A percentile compares a stretch with the other conserved stretches of the same genome.
Conservation (phyloP, 2,329 filamentous ascomycete genomes). For the Apiospora kogelbergensis region DNA sequence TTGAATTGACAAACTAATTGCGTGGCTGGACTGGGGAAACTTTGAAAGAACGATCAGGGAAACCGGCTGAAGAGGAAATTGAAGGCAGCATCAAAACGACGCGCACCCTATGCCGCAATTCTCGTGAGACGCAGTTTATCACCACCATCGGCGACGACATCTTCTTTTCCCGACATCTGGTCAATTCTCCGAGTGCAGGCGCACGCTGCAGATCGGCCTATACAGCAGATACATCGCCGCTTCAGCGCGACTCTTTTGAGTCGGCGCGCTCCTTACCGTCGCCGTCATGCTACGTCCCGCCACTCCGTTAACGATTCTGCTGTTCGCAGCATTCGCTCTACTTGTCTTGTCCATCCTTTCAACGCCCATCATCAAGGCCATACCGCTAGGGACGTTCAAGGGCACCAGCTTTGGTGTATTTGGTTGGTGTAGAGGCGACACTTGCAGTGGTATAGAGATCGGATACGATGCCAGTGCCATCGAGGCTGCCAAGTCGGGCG, state of each 20-base stretch:
- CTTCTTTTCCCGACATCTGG: background rate
- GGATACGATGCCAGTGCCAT: conserved; percentile 78
- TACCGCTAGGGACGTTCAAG: conserved; percentile 77
- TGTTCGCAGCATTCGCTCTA: conserved; percentile 81
- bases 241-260: conserved; percentile 28
- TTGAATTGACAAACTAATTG: background rate
- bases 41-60: background rate
- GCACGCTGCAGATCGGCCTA: background rate
- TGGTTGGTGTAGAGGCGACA: conserved; percentile 71
- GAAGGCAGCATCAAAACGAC: background rate
- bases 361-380: conserved; percentile 81
- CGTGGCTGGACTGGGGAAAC: background rate
- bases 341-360: conserved; percentile 87
- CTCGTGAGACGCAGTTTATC: background rate
- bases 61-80: background rate
- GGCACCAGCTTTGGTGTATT: conserved; percentile 88
- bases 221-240: background rate
- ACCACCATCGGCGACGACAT: background rate
- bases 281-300: conserved; percentile 82
- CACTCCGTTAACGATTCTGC: conserved; percentile 83
- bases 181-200: background rate
- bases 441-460: conserved; percentile 73
- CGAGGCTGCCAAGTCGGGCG: conserved; percentile 19
- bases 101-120: background rate
- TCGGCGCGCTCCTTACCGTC: conserved; percentile 30